Base-by-base conservation (phyloP, 306 rosid species). In the Malus sylvestris region DNA sequence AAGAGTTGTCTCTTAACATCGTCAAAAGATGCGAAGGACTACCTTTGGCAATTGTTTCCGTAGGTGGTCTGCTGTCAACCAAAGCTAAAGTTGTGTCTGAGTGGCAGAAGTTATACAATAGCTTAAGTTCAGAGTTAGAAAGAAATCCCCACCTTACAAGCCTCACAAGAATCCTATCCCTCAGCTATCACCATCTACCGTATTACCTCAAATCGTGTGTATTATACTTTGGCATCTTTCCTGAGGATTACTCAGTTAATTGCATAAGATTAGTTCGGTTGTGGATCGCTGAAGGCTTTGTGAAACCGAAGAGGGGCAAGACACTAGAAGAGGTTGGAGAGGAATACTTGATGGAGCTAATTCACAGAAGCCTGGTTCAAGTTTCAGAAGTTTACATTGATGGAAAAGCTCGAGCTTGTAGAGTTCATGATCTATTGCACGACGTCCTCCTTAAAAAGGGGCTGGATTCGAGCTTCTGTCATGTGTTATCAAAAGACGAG, bases 241-340 rank as follows among this genome's bases (percentile, higher is more conserved):
- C 81, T 0, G 70, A 72, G 45, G 74, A 64, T 3, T 33, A 15
- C 55, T 13, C 49, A 0, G 40, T 81, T 14, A 71, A 23, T 19
- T 32, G 62, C 7, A 6, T 22, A 53, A 58, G 72, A 45, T 6
- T 70, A 10, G 13, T 57, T 19, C 46, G 78, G 9, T 60, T 70
- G 27, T 81, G 84, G 81, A 76, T 81, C 1, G 84, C 78, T n/a
- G 78, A 66, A 32, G 70, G 78, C n/a, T 67, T 81, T 57, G 72
- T 76, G 5, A 70, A 71, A 65, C 5, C 6, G 8, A 40, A 16
- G 22, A 25, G 18, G 18, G 71, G 19, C 1, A 75, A 71, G 64
- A 71, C 72, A 23, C 11, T 35, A 30, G 77, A 78, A 38, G 35
- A 63, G n/a, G 72, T 71, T 53, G 82, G 72, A 16, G 45, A 78